Base-by-base conservation (phyloP, 495 filamentous ascomycete species). In the Xylaria nigripes region DNA sequence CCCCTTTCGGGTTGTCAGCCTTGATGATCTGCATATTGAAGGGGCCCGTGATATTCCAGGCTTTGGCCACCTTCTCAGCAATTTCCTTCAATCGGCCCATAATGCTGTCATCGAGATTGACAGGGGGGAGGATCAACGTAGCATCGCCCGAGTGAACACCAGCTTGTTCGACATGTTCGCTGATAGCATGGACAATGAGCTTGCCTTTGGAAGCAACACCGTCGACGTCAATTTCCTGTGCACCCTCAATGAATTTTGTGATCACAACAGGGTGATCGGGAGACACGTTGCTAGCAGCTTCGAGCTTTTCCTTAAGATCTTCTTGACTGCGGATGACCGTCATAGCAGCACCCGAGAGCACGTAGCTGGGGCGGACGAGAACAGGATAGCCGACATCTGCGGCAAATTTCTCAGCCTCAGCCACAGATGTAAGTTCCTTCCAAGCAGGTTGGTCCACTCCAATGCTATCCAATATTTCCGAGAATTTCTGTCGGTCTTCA, bases 21-120 rank as follows among this genome's bases (percentile, higher is more conserved):
- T 95, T 95, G 80, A 97, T 97, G 72, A 97, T 94, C 72, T 97
- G 92, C 93, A 97, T 96, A 78, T 97, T 97, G 82, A 96, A 97
- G 32, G 92, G 92, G 40, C 92, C 92, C 16, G 89, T 96, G 69
- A 97, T 96, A 63, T 76, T 91, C 89, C 92, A 96, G 43, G 93
- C 92, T 71, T 93, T 89, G 55, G 92, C 92, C 23, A 97, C 90
- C 81, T 95, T 97, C 72, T 89, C 70, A 12, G 93, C 92, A 57
- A 97, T 96, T 59, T 86, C 88, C 80, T 96, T 96, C 50, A 95
- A 79, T 44, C 93, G 87, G 54, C 76, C 80, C 79, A 95, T 86
- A 52, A 84, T 85, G 47, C 69, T 70, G 60, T 86, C 75, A 56
- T 91, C 86, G 16, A 97, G 80, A 63, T 76, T 84, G 29, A 75